A percentile compares a stretch with the other conserved stretches of the same genome.
Evolutionary conservation across 495 filamentous ascomycete genomes (phyloP).

Genomic region (Hypoxylon trugodes): DNA sequence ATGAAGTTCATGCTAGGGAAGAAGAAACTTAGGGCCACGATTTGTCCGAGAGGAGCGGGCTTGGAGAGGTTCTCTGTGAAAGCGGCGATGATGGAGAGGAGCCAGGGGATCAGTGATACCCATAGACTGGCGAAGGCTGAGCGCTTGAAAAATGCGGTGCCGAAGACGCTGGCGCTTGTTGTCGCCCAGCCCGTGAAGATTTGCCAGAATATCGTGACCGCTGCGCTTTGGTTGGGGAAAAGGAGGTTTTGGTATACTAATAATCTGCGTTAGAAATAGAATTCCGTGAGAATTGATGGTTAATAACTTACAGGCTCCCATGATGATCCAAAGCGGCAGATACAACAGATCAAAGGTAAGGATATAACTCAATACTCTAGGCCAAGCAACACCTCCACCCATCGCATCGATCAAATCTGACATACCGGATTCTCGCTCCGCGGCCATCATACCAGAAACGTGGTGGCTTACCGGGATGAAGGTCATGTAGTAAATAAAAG

Average conservation of each 20-base stretch:
- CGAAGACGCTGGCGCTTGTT: constrained; percentile 66
- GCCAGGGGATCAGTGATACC: constrained; percentile 61
- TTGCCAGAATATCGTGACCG: constrained; percentile 63
- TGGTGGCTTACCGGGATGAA: constrained; percentile 71
- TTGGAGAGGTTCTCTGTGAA: constrained; percentile 36
- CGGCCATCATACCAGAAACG: constrained; percentile 68
- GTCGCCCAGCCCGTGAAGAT: constrained; percentile 65
- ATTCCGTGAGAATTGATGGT: constrained; percentile 52
- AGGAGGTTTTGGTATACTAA: constrained; percentile 51
- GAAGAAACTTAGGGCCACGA: constrained; percentile 64
- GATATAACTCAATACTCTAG: constrained; percentile 47
- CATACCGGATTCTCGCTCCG: constrained; percentile 73
- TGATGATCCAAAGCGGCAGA: constrained; percentile 36
- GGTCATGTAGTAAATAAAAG: constrained; percentile 68
- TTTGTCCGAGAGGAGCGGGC: constrained; percentile 50
- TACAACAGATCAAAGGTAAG: constrained; percentile 35
- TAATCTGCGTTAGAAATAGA: constrained; percentile 60
- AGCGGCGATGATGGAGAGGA: constrained; percentile 66
- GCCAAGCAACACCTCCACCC: constrained; percentile 59
- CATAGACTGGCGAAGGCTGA: constrained; percentile 71
- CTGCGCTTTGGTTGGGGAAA: constrained; percentile 61
- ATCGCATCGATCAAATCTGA: constrained; percentile 75
- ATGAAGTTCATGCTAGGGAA: constrained; percentile 75
- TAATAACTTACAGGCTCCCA: constrained; percentile 31
- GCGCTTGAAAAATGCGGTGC: constrained; percentile 70